Evolutionary conservation across 2,329 filamentous ascomycete species (phyloP), one percentile per base, ranked within the genome.

Genomic region (Penicillium aurantiogriseum): DNA sequence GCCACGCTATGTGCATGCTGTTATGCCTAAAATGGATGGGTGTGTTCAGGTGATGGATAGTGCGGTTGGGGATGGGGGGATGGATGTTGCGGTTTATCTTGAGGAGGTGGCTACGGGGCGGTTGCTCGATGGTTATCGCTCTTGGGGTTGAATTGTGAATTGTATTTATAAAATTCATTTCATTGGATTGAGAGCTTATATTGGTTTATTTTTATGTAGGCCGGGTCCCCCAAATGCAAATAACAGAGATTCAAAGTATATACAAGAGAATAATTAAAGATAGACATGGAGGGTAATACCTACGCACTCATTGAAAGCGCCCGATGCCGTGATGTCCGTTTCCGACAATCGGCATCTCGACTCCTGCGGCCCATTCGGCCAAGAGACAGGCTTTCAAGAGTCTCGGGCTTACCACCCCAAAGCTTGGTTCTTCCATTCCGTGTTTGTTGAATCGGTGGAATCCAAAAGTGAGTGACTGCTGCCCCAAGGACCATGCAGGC

Each of bases 21-120:
- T 76, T 2, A 79, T 81, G 78, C 74, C 75, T 0, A 66, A 62
- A 23, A 63, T 75, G 57, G 78, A 81, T 63, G 79, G 79, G 0
- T 58, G 77, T 8, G 57, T 80, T 31, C 76, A 79, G 51, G 63
- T 80, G 9, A 72, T 77, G 64, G 78, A 80, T 45, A 61, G 61
- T 6, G 54, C 54, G 25, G 40, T 59, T 13, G 38, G 50, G 19
- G 59, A 63, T 29, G 36, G 56, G 17, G 62, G 56, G 9, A 54
- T 65, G 27, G 61, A 63, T 46, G 44, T 65, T 29, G 42, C 61
- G 3, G 15, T 65, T 19, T 62, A 65, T 45, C 46, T 65, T 36
- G 60, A 61, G 23, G 19, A 9, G 27, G 47, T 47, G 33, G 46
- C 33, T 21, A 57, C 36, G 40, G n/a, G 19, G 27, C 53, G 33